Evolutionary conservation across 257 asterid genomes (phyloP).

Genomic region (Solanum tacnaense): DNA sequence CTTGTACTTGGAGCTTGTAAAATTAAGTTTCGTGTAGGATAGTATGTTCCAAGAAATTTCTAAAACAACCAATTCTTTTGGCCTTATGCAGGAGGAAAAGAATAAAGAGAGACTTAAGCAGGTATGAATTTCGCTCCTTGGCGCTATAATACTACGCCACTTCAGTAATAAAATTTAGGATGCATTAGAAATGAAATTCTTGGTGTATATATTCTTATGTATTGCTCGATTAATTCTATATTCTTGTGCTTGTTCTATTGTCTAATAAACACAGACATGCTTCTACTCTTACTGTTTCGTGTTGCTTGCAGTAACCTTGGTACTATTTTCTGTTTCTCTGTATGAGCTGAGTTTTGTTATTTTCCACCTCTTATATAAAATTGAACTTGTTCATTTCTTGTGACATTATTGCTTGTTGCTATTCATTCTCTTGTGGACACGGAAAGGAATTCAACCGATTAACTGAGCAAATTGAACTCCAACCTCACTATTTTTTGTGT

Average conservation of each 20-base stretch:
- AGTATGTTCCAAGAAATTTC: background rate
- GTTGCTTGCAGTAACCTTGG: background rate
- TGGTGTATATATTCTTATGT: background rate
- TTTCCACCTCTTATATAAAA: background rate
- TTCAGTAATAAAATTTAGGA: background rate
- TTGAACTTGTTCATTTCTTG: background rate
- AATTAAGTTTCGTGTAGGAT: background rate
- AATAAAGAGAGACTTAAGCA: conserved; percentile 55
- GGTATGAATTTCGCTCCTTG: conserved; percentile 28
- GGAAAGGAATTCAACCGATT: background rate
- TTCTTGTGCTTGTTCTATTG: background rate
- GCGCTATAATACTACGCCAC: background rate
- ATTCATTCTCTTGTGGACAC: background rate
- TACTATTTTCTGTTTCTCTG: background rate
- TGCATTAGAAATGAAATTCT: background rate
- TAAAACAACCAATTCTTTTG: background rate
- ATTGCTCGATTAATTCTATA: background rate
- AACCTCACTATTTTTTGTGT: too few species aligned
- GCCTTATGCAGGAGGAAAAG: conserved; percentile 58
- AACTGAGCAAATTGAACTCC: background rate
- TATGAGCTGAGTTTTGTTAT: background rate
- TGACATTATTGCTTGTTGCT: background rate
- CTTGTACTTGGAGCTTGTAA: background rate
- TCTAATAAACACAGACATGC: background rate
- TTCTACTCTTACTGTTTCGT: background rate